These are phyloP conservation scores for Fraxinus xanthoxyloides DNA, from an alignment of 305 asterid genomes.

Conservation along the genomic window DNA sequence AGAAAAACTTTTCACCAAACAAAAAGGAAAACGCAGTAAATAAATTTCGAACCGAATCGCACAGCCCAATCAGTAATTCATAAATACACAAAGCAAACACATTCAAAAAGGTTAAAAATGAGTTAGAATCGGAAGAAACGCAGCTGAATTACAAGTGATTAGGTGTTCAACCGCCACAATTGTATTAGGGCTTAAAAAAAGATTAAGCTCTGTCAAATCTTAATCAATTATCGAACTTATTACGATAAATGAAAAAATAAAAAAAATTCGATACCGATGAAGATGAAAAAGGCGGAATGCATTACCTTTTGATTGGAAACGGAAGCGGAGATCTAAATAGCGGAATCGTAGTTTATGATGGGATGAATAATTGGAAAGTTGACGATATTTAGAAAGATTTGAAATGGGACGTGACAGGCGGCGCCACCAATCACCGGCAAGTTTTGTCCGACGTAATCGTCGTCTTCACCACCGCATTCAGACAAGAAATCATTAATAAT, in stretches of 20 bases:
- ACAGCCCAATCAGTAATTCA: not conserved
- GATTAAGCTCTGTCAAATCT: not conserved
- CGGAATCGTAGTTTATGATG: not conserved
- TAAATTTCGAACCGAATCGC: not conserved
- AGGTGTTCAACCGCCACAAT: not conserved
- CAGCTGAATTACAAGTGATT: not conserved
- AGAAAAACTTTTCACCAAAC: not conserved
- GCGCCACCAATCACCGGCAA: conserved; percentile 32
- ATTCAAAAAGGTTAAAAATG: not conserved
- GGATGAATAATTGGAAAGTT: not conserved
- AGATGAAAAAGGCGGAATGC: not conserved
- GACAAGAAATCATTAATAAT: conserved; percentile 5
- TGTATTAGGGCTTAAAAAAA: not conserved
- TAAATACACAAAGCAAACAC: not conserved
- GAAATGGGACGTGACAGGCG: conserved; percentile 14
- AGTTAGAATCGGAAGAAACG: not conserved
- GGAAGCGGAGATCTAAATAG: conserved; percentile 17
- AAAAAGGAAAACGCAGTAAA: not conserved
- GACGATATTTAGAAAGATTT: not conserved
- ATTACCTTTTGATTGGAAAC: conserved; percentile 27
- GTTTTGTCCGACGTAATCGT: conserved; percentile 22
- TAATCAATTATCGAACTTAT: conserved; percentile 13
- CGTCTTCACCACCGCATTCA: conserved; percentile 24
- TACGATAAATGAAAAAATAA: not conserved
- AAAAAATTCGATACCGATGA: not conserved